Evolutionary conservation across 768 basidiomycete genomes (phyloP).

Genomic region (Suillus clintonianus): DNA sequence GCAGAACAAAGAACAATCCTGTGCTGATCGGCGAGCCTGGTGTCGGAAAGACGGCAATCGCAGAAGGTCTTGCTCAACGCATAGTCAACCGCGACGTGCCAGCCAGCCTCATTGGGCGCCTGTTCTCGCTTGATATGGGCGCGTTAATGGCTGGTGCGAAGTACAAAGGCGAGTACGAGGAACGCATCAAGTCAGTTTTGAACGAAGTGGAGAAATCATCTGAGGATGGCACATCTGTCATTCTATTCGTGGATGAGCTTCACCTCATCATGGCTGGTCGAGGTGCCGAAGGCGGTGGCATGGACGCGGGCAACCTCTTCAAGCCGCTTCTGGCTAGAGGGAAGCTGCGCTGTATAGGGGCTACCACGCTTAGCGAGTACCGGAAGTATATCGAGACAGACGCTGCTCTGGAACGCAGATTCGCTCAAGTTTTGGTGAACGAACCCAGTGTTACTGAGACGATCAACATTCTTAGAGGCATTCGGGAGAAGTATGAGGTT

Average conservation of each 20-base stretch:
- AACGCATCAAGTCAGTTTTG: constrained; percentile 89
- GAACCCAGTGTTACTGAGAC: constrained; percentile 89
- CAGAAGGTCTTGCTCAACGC: constrained; percentile 93
- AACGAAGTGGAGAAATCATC: constrained; percentile 91
- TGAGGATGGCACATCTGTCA: constrained; percentile 75
- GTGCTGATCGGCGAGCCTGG: constrained; percentile 94
- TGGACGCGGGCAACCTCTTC: constrained; percentile 92
- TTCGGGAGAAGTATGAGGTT: constrained; percentile 92
- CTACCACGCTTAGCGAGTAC: constrained; percentile 92
- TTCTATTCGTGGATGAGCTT: constrained; percentile 94
- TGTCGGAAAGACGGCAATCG: constrained; percentile 95
- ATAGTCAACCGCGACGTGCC: constrained; percentile 95
- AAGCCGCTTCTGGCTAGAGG: constrained; percentile 91
- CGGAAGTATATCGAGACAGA: constrained; percentile 93
- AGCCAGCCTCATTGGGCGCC: constrained; percentile 64
- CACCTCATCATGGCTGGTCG: constrained; percentile 93
- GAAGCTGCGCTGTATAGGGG: constrained; percentile 78
- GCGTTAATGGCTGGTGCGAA: constrained; percentile 92
- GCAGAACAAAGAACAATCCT: constrained; percentile 96
- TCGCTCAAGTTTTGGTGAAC: constrained; percentile 91
- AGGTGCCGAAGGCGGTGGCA: constrained; percentile 81
- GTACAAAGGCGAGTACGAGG: constrained; percentile 97
- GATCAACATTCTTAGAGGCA: constrained; percentile 91
- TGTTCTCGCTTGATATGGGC: constrained; percentile 92
- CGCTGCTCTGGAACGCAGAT: constrained; percentile 86